A percentile compares a stretch with the other conserved stretches of the same genome.
phyloP scores from a whole-genome alignment of 2,329 filamentous ascomycete genomes.

The Xylariaceae sp. region DNA sequence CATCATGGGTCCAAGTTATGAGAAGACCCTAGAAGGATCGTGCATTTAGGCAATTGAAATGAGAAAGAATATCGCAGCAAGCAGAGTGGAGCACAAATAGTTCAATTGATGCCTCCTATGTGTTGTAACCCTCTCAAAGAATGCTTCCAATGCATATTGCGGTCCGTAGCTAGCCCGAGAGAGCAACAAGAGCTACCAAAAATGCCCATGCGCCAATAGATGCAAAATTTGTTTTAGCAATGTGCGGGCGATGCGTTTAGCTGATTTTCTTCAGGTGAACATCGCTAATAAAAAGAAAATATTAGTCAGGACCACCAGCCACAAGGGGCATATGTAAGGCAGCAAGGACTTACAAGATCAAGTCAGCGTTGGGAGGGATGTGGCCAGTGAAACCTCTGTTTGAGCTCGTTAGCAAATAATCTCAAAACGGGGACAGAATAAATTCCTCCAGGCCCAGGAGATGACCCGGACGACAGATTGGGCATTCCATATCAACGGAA shows the following conservation, averaged over 20 bases:
- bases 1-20: too few species aligned
- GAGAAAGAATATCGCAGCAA: not conserved
- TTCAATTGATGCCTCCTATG: constrained; percentile 1
- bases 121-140: not conserved
- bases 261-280: constrained; percentile 26
- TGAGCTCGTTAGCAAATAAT: constrained; percentile 3
- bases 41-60: too few species aligned
- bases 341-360: constrained; percentile 29
- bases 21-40: too few species aligned
- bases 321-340: not conserved
- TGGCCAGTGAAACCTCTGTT: constrained; percentile 19
- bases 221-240: constrained; percentile 3
- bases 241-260: constrained; percentile 14
- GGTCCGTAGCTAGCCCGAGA: constrained; percentile 1
- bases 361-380: constrained; percentile 28
- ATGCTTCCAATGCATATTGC: not conserved
- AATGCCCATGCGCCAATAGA: constrained; percentile 3
- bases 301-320: constrained; percentile 1
- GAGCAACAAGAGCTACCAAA: not conserved
- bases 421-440: too few species aligned
- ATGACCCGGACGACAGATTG: not conserved
- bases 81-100: not conserved
- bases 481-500: not conserved
- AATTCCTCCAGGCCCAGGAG: too few species aligned
- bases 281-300: constrained; percentile 17